Evolutionary conservation across 1,284 basidiomycete genomes (phyloP).

Genomic region (Hemileccinum hortonii): DNA sequence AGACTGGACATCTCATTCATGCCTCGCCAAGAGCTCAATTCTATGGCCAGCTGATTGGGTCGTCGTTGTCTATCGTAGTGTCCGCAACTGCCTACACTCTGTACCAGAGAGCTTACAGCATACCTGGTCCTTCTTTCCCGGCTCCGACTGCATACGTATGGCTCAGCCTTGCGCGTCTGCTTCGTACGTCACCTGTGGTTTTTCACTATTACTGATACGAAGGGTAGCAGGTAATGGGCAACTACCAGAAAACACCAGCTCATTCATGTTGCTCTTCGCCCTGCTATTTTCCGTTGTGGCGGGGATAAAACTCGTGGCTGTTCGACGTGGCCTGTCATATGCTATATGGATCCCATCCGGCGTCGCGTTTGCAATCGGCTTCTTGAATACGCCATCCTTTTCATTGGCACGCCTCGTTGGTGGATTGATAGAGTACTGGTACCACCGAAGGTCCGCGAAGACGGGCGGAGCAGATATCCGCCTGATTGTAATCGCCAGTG

Average conservation of each 20-base stretch:
- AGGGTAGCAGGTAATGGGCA: constrained; percentile 66
- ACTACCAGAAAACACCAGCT: constrained; percentile 74
- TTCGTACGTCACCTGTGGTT: constrained; percentile 53
- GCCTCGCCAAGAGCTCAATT: constrained; percentile 88
- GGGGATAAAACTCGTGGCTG: constrained; percentile 63
- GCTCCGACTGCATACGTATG: constrained; percentile 92
- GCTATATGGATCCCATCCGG: constrained; percentile 85
- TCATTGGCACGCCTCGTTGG: constrained; percentile 90
- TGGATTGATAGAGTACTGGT: constrained; percentile 75
- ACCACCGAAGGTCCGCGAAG: constrained; percentile 51
- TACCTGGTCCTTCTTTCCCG: constrained; percentile 88
- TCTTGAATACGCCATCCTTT: constrained; percentile 95
- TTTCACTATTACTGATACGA: constrained; percentile 3
- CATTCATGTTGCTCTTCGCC: constrained; percentile 82
- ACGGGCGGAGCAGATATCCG: constrained; percentile 60
- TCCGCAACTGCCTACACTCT: constrained; percentile 86
- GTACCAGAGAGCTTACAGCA: constrained; percentile 84
- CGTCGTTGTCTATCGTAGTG: constrained; percentile 83
- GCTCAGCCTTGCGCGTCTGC: constrained; percentile 87
- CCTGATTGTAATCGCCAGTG: constrained; percentile 88
- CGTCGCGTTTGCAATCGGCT: constrained; percentile 85
- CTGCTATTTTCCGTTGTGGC: constrained; percentile 68
- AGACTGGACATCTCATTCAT: constrained; percentile 88
- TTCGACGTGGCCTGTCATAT: constrained; percentile 45
- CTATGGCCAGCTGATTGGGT: constrained; percentile 86